These are phyloP conservation scores for Calonectria fujianensis DNA, from an alignment of 2,329 filamentous ascomycete genomes.

Conservation along the genomic window DNA sequence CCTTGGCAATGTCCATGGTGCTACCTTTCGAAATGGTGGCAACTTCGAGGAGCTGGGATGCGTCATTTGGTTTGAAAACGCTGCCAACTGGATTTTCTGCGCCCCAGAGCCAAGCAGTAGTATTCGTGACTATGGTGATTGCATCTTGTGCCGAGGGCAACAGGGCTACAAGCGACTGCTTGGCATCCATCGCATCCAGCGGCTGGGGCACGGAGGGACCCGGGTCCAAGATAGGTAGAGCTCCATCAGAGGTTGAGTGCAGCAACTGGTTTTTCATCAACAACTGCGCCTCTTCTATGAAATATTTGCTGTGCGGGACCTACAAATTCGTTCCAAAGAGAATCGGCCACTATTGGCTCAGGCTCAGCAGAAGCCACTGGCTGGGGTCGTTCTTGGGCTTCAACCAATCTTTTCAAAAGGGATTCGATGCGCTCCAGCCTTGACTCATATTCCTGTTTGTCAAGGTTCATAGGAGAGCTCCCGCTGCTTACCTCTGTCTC, in stretches of 20 bases:
- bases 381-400: slow-evolving; percentile 29
- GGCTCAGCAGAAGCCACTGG: background rate
- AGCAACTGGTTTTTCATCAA: slow-evolving; percentile 27
- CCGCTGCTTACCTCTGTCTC: background rate
- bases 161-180: slow-evolving; percentile 41
- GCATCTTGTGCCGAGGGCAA: slow-evolving; percentile 43
- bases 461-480: background rate
- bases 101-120: slow-evolving; percentile 44
- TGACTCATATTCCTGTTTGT: slow-evolving; percentile 25
- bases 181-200: slow-evolving; percentile 19
- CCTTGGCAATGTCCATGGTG: slow-evolving; percentile 40
- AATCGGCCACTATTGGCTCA: slow-evolving; percentile 12
- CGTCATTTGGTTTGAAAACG: slow-evolving; percentile 34
- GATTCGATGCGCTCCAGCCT: slow-evolving; percentile 41
- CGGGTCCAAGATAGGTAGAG: background rate
- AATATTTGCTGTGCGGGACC: background rate
- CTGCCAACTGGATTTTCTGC: slow-evolving; percentile 37
- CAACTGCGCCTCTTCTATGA: background rate
- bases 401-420: slow-evolving; percentile 39
- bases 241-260: slow-evolving; percentile 3
- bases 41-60: slow-evolving; percentile 32
- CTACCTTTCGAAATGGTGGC: slow-evolving; percentile 36
- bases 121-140: slow-evolving; percentile 41
- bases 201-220: background rate
- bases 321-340: slow-evolving; percentile 41